A percentile compares a stretch with the other conserved stretches of the same genome.
phyloP scores from a whole-genome alignment of 306 rosid species.

The Arachis stenosperma region DNA sequence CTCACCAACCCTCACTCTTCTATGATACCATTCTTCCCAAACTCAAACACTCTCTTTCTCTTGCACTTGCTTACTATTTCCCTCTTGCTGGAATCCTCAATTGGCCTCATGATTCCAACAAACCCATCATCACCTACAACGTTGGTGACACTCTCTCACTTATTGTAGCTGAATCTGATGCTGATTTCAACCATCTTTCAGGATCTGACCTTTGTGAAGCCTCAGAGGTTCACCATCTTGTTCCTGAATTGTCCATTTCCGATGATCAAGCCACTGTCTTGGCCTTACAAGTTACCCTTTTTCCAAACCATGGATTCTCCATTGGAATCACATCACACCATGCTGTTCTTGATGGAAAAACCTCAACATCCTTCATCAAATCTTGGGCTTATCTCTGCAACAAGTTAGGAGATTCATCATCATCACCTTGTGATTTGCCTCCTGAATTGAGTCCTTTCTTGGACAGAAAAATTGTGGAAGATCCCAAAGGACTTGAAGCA shows the following conservation, averaged over 20 bases:
- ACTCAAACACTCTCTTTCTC: constrained; percentile 48
- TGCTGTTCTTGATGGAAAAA: constrained; percentile 50
- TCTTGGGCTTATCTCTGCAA: constrained; percentile 61
- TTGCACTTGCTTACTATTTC: constrained; percentile 25
- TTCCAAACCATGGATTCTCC: constrained; percentile 51
- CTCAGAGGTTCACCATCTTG: constrained; percentile 35
- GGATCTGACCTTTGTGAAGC: constrained; percentile 29
- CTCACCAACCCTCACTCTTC: constrained; percentile 20
- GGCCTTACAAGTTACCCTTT: constrained; percentile 50
- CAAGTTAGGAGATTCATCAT: not conserved
- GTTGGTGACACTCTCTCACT: constrained; percentile 36
- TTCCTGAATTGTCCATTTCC: constrained; percentile 40
- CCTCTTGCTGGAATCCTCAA: constrained; percentile 43
- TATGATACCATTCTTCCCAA: constrained; percentile 36
- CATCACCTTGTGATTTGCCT: not conserved
- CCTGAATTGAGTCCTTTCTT: constrained; percentile 41
- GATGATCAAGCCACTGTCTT: constrained; percentile 37
- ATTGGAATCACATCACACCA: constrained; percentile 52
- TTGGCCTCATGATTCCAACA: constrained; percentile 43
- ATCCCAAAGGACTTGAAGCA: constrained; percentile 28
- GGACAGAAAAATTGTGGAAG: constrained; percentile 47
- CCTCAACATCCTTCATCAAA: constrained; percentile 50
- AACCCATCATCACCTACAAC: constrained; percentile 23
- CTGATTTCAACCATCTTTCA: constrained; percentile 40
- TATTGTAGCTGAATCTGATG: constrained; percentile 45